These are phyloP conservation scores for Telfairia occidentalis DNA, from an alignment of 331 rosid species.

Conservation along the genomic window DNA sequence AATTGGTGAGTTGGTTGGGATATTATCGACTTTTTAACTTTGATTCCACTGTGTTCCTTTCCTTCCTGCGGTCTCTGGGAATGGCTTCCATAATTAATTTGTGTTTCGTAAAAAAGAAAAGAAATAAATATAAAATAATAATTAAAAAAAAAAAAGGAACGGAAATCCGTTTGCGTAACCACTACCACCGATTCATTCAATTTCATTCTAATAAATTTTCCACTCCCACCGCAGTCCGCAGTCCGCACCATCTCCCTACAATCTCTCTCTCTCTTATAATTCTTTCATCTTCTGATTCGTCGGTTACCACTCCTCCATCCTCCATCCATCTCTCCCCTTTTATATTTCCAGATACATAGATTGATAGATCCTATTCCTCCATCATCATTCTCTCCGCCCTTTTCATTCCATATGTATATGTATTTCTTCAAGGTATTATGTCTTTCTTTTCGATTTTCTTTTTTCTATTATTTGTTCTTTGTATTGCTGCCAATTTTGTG, in stretches of 20 bases:
- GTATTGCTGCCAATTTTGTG: not conserved
- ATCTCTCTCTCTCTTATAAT: conserved; percentile 11
- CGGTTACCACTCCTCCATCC: not conserved
- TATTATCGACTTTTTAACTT: not conserved
- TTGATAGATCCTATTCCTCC: not conserved
- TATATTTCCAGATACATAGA: no score
- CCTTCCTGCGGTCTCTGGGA: not conserved
- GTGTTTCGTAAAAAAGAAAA: not conserved
- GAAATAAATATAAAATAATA: not conserved
- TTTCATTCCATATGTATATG: not conserved
- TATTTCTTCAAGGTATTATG: not conserved
- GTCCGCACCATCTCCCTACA: conserved; percentile 18
- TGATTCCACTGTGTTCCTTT: not conserved
- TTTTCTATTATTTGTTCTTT: not conserved
- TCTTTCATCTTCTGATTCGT: not conserved
- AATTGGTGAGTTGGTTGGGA: not conserved
- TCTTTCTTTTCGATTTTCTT: not conserved
- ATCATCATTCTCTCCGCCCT: not conserved
- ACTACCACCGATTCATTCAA: conserved; percentile 28
- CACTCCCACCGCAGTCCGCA: conserved; percentile 17
- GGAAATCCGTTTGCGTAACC: conserved; percentile 39
- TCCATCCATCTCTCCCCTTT: not conserved
- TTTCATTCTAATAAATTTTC: conserved; percentile 15
- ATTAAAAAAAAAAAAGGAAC: not conserved
- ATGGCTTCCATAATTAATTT: not conserved